Conservation (phyloP, 345 rosid genomes). For the Limnanthes douglasii region DNA sequence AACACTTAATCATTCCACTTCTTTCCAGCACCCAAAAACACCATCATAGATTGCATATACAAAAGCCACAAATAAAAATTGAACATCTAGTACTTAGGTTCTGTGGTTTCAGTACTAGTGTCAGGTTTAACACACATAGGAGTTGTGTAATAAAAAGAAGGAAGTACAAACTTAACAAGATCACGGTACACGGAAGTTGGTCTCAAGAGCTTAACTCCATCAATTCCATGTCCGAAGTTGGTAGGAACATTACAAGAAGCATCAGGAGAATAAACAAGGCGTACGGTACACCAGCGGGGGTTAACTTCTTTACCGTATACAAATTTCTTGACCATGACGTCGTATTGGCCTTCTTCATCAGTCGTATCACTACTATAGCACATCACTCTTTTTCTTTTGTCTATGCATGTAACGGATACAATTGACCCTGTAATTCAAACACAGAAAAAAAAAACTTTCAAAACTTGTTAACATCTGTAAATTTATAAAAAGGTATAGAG, state of each 20-base stretch:
- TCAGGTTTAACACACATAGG: constrained; percentile 63
- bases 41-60: no score
- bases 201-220: constrained; percentile 34
- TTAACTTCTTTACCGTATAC: constrained; percentile 29
- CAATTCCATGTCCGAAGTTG: constrained; percentile 41
- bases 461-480: neutral
- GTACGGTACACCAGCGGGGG: constrained; percentile 29
- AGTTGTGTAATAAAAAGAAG: constrained; percentile 43
- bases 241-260: constrained; percentile 43
- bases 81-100: constrained; percentile 14
- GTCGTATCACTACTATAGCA: constrained; percentile 50
- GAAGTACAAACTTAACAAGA: constrained; percentile 22
- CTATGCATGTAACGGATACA: constrained; percentile 59
- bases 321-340: constrained; percentile 23
- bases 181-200: constrained; percentile 33
- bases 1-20: no score
- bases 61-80: no score
- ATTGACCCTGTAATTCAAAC: constrained; percentile 24
- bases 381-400: constrained; percentile 42
- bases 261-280: constrained; percentile 59
- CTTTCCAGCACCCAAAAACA: no score
- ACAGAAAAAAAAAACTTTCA: neutral
- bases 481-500: neutral
- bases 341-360: constrained; percentile 41
- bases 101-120: constrained; percentile 4